Evolutionary conservation across 495 filamentous ascomycete species (phyloP), one percentile per base, ranked within the genome.

Genomic region (Platismatia glauca): DNA sequence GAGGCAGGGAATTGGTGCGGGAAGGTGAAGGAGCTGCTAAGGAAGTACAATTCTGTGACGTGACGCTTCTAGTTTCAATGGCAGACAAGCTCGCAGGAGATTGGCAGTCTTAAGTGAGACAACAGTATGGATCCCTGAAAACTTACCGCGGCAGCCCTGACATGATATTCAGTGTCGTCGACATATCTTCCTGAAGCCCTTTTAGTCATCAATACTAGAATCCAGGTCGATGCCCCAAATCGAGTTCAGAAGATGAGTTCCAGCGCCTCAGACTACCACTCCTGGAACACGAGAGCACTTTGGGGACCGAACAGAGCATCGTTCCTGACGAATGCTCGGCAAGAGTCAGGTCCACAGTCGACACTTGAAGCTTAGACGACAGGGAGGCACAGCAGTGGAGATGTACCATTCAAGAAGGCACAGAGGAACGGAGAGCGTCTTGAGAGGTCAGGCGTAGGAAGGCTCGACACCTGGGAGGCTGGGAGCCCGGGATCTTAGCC

Each of bases 1-100:
- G 61, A 64, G 39, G 22, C 55, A 15, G 61, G 56, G 15, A 58
- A 58, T 38, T 61, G 59, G 59, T 37, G 33, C 12, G 59, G 59
- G 18, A 46, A 38, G 22, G 34, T 61, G 41, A 61, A 61, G 31
- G 34, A 35, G 3, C 41, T 61, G 18, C 34, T 61, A 11, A 46
- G 44, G 34, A 48, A 9, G 15, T 38, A 61, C 59, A 53, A 46
- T 18, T 33, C 59, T 7, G 34, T 61, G 34, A 53, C 44, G 4
- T 60, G 34, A 52, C 7, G 7, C 22, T 50, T 5, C 46, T 31
- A 31, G 7, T 31, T 6, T 31, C 27, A 27, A 52, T 7, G 13
- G 27, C 24, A 20, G 24, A 18, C 13, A 52, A 29, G 24, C 24
- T 18, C 4, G 3, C 11, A 31, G 27, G 7, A 31, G 3, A 31